Conservation (phyloP, 73 alveolate species). For the Paramecium octaurelia region DNA sequence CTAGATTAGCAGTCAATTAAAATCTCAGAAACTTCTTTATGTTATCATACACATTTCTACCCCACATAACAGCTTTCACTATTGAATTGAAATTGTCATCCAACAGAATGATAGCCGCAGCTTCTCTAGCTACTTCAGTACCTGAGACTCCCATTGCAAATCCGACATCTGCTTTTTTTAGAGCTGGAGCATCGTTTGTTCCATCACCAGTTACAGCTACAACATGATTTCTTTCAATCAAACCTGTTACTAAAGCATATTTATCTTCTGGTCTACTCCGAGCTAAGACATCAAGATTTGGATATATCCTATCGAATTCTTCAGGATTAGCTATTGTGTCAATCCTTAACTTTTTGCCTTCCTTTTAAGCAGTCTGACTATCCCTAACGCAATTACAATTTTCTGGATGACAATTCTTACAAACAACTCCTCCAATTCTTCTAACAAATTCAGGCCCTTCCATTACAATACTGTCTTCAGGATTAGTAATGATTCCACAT, state of each 20-base stretch:
- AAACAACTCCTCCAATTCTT: slow-evolving; percentile 82
- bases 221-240: slow-evolving; percentile 78
- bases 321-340: slow-evolving; percentile 79
- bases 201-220: slow-evolving; percentile 98
- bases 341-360: slow-evolving; percentile 34
- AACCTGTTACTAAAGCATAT: slow-evolving; percentile 85
- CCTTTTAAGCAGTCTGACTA: slow-evolving; percentile 14
- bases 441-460: slow-evolving; percentile 77
- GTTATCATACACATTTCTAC: slow-evolving; percentile 93
- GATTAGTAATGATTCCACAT: slow-evolving; percentile 63
- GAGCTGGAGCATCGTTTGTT: slow-evolving; percentile 92
- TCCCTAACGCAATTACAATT: slow-evolving; percentile 64
- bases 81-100: slow-evolving; percentile 96
- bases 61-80: slow-evolving; percentile 96
- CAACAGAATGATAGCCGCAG: slow-evolving; percentile 95
- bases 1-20: slow-evolving; percentile 89
- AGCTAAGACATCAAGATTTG: slow-evolving; percentile 76
- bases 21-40: slow-evolving; percentile 91
- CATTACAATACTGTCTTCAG: slow-evolving; percentile 54
- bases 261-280: slow-evolving; percentile 92
- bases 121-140: slow-evolving; percentile 98
- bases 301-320: slow-evolving; percentile 66
- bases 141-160: slow-evolving; percentile 95
- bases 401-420: slow-evolving; percentile 70
- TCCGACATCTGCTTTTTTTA: slow-evolving; percentile 92